Evolutionary conservation across 2,329 filamentous ascomycete species (phyloP).

Genomic region (Phoma sp.): DNA sequence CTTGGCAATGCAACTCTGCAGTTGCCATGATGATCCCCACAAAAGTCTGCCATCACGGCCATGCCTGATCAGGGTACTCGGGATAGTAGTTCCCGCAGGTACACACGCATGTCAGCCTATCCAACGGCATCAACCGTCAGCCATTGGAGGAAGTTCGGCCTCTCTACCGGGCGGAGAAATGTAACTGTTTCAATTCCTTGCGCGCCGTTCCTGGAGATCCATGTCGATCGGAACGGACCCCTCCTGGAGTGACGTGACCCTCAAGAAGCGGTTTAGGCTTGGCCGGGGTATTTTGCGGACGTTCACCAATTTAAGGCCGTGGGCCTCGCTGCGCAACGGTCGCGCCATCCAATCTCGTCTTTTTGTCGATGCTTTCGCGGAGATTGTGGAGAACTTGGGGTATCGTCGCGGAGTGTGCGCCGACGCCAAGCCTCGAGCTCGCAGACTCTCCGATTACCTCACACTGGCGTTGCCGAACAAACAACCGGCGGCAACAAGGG

Average conservation of each 20-base stretch:
- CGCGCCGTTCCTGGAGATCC: slow-evolving; percentile 15
- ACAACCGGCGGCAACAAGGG: neutral
- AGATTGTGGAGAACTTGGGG: slow-evolving; percentile 18
- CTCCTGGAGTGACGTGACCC: slow-evolving; percentile 18
- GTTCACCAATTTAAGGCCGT: slow-evolving; percentile 4
- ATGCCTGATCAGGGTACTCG: slow-evolving; percentile 11
- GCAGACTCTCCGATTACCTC: slow-evolving; percentile 10
- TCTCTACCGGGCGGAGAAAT: slow-evolving; percentile 28
- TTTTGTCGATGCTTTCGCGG: slow-evolving; percentile 10
- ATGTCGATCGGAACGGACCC: slow-evolving; percentile 14
- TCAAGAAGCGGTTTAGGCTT: neutral
- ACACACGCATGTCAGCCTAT: slow-evolving; percentile 2
- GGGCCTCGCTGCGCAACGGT: slow-evolving; percentile 6
- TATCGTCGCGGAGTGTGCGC: slow-evolving; percentile 9
- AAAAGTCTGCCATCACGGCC: slow-evolving; percentile 3
- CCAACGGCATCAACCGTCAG: slow-evolving; percentile 4
- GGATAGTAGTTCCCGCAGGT: slow-evolving; percentile 11
- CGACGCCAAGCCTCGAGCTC: slow-evolving; percentile 9
- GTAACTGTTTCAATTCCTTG: slow-evolving; percentile 8
- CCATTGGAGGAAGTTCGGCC: slow-evolving; percentile 34
- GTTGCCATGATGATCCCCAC: slow-evolving; percentile 14
- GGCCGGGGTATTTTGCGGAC: neutral
- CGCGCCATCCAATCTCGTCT: slow-evolving; percentile 7
- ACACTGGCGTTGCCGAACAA: neutral
- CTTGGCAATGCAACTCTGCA: slow-evolving; percentile 10